Percentiles rank a stretch among this genome's conserved stretches.
Evolutionary conservation across 2,329 filamentous ascomycete genomes (phyloP).

Genomic region (Chaetothyriales sp.): DNA sequence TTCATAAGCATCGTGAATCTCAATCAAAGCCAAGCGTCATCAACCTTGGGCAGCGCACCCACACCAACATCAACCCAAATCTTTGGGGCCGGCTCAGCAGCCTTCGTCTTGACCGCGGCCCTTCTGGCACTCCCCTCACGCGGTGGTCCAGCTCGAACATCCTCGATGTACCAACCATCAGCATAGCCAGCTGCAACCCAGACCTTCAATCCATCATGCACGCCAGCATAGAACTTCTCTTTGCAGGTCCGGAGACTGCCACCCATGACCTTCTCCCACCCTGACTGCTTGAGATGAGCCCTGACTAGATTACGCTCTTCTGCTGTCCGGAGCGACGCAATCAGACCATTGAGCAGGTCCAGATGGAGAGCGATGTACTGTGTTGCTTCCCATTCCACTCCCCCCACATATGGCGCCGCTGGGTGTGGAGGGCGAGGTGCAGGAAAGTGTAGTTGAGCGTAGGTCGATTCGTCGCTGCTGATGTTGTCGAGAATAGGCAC

Average conservation of each 20-base stretch:
- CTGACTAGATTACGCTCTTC: constrained; percentile 63
- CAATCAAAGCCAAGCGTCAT: constrained; percentile 12
- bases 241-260: constrained; percentile 78
- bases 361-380: constrained; percentile 89
- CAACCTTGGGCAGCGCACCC: constrained; percentile 4
- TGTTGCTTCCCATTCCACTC: constrained; percentile 96
- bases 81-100: constrained; percentile 41
- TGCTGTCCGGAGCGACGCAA: constrained; percentile 60
- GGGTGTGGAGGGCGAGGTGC: constrained; percentile 76
- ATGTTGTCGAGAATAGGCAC: constrained; percentile 38
- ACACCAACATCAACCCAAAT: constrained; percentile 36
- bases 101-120: constrained; percentile 36
- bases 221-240: constrained; percentile 87
- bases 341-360: constrained; percentile 78
- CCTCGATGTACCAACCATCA: constrained; percentile 72
- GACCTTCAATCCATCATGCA: constrained; percentile 74
- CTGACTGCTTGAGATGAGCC: constrained; percentile 62
- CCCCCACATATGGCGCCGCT: constrained; percentile 87
- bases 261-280: constrained; percentile 83
- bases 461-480: constrained; percentile 20
- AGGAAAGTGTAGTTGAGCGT: constrained; percentile 56
- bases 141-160: constrained; percentile 48
- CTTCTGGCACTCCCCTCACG: constrained; percentile 27
- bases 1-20: background rate
- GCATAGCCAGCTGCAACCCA: constrained; percentile 80